Evolutionary conservation across 768 basidiomycete species (phyloP).

Genomic region (Boletus pseudo-olivaceus): DNA sequence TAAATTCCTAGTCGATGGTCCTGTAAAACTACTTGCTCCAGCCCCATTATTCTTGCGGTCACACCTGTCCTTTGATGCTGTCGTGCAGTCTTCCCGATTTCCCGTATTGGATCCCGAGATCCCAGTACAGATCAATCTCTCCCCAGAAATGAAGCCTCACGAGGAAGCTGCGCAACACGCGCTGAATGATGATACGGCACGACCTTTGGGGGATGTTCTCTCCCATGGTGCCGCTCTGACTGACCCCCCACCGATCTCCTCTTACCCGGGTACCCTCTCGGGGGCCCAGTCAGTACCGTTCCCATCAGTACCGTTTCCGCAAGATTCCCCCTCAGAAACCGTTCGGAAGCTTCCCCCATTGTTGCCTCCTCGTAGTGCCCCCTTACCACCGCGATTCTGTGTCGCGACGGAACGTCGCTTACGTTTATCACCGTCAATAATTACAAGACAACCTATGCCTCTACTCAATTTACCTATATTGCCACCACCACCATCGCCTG

Average conservation of each 20-base stretch:
- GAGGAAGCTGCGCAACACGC: conserved; percentile 6
- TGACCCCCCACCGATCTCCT: conserved; percentile 1
- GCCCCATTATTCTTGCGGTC: conserved; percentile 13
- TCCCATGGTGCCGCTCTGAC: conserved; percentile 8
- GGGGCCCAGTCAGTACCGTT: neutral
- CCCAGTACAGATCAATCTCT: conserved; percentile 2
- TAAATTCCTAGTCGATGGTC: neutral
- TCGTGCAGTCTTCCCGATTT: conserved; percentile 5
- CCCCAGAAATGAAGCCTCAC: conserved; percentile 1
- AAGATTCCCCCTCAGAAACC: neutral
- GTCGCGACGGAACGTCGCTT: conserved; percentile 35
- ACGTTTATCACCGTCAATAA: conserved; percentile 44
- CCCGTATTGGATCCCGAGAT: conserved; percentile 1
- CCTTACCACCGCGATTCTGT: conserved; percentile 22
- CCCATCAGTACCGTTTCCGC: neutral
- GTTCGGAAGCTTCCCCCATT: conserved; percentile 4
- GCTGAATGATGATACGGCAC: conserved; percentile 16
- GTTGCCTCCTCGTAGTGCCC: conserved; percentile 7
- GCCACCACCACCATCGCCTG: conserved; percentile 33
- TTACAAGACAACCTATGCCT: conserved; percentile 44
- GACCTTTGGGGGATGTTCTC: conserved; percentile 3
- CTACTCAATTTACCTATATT: conserved; percentile 50
- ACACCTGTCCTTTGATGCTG: conserved; percentile 6
- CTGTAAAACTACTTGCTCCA: conserved; percentile 14
- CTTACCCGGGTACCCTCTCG: neutral